These are phyloP conservation scores for Periconia digitata DNA, from an alignment of 2,329 filamentous ascomycete species.

Conservation along the genomic window DNA sequence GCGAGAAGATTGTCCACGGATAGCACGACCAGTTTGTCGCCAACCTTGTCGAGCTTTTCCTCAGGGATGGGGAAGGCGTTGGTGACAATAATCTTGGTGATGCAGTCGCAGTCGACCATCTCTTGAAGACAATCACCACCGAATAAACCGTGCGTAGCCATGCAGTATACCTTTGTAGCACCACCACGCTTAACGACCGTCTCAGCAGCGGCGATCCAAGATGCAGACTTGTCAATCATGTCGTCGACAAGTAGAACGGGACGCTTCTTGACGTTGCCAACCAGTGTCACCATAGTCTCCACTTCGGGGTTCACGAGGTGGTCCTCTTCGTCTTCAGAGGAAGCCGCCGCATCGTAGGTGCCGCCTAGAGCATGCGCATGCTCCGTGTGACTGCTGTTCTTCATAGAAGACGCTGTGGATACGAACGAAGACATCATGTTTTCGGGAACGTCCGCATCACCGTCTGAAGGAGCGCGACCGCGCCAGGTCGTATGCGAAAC, in stretches of 20 bases:
- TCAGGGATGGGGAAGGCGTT: conserved; percentile 93
- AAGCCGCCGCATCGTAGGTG: conserved; percentile 77
- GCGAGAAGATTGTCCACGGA: conserved; percentile 85
- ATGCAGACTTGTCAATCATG: conserved; percentile 97
- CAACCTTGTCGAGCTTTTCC: conserved; percentile 67
- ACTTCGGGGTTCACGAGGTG: conserved; percentile 76
- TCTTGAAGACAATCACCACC: conserved; percentile 86
- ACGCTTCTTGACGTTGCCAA: conserved; percentile 86
- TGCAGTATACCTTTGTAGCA: conserved; percentile 94
- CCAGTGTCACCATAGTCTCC: conserved; percentile 96
- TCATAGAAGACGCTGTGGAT: conserved; percentile 72
- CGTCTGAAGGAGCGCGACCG: conserved; percentile 47
- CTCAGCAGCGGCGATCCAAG: conserved; percentile 96
- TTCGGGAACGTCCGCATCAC: conserved; percentile 64
- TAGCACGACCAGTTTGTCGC: conserved; percentile 79
- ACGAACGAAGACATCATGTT: conserved; percentile 82
- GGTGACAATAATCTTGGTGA: conserved; percentile 90
- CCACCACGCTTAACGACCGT: conserved; percentile 91
- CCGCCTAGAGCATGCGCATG: conserved; percentile 77
- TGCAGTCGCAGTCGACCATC: conserved; percentile 88
- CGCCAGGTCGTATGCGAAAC: conserved; percentile 60
- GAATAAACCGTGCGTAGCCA: conserved; percentile 95
- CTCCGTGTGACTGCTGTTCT: conserved; percentile 41
- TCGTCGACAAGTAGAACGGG: conserved; percentile 96
- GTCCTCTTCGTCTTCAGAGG: conserved; percentile 91